phyloP scores from a whole-genome alignment of 2,329 filamentous ascomycete genomes.

The Colletotrichum euphorbiae region DNA sequence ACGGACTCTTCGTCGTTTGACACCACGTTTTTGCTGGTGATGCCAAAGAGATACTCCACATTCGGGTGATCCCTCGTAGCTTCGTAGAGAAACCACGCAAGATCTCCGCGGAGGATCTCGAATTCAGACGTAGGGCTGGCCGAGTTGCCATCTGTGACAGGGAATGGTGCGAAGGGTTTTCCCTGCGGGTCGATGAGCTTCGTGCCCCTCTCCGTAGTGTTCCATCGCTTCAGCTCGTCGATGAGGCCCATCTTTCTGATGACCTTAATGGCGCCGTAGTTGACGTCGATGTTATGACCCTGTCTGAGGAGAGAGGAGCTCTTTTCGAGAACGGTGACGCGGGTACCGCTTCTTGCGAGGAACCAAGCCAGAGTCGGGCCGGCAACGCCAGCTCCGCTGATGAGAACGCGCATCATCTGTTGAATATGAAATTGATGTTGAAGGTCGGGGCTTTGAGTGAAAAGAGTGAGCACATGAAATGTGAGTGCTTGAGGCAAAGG shows the following conservation, averaged over 20 bases:
- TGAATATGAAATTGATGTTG: background rate
- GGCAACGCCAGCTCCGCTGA: constrained; percentile 41
- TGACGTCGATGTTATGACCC: constrained; percentile 32
- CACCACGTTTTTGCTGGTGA: constrained; percentile 23
- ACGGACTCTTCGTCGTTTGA: constrained; percentile 47
- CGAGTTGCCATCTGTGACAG: constrained; percentile 53
- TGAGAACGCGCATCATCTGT: constrained; percentile 16
- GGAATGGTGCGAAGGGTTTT: constrained; percentile 51
- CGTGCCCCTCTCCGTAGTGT: constrained; percentile 61
- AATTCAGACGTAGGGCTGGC: constrained; percentile 63
- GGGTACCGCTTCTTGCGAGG: constrained; percentile 20
- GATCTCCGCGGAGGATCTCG: constrained; percentile 69
- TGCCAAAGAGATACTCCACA: constrained; percentile 46
- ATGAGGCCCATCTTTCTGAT: constrained; percentile 51
- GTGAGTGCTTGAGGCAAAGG: too few relatives aligned
- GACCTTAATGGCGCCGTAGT: constrained; percentile 52
- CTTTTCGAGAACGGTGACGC: constrained; percentile 22
- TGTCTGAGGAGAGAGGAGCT: background rate
- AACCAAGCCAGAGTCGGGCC: constrained; percentile 25
- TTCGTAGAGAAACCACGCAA: constrained; percentile 62
- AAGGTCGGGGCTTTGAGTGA: too few relatives aligned
- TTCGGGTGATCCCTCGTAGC: constrained; percentile 41
- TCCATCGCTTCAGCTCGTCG: constrained; percentile 48
- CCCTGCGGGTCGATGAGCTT: constrained; percentile 56
- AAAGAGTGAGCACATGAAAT: too few relatives aligned